These are phyloP conservation scores for Mucor sp. DNA, from an alignment of 371 early-diverging fungal species.

Conservation along the genomic window DNA sequence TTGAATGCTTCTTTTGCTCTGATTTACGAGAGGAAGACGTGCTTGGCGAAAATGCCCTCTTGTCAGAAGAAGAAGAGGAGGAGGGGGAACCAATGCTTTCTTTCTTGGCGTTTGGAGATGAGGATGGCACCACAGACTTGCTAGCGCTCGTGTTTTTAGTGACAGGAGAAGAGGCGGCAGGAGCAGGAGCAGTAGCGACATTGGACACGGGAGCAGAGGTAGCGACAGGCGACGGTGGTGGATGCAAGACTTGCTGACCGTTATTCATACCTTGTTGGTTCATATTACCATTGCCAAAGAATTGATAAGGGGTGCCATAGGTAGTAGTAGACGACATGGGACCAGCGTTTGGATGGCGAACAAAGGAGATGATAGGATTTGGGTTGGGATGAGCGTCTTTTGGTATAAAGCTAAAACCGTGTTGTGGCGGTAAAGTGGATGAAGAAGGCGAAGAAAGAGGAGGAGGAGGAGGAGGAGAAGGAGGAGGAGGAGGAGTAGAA, in stretches of 20 bases:
- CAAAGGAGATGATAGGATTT: not conserved
- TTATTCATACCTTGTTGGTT: not conserved
- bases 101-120: not conserved
- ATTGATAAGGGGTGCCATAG: not conserved
- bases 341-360: not conserved
- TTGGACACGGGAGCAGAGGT: not conserved
- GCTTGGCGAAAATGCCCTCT: too few relatives aligned
- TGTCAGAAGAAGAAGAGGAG: not conserved
- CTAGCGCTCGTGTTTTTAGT: not conserved
- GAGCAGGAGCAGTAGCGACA: not conserved
- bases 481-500: not conserved
- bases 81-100: not conserved
- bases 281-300: not conserved
- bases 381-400: not conserved
- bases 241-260: not conserved
- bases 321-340: not conserved
- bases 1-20: not conserved
- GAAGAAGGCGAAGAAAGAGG: not conserved
- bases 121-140: not conserved
- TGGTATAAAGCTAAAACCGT: not conserved
- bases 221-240: not conserved
- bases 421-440: not conserved
- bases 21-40: not conserved
- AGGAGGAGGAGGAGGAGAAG: too few relatives aligned
- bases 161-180: not conserved